Base-by-base conservation (phyloP, 1,139 yeast genomes). In the Schwanniomyces etchellsii region DNA sequence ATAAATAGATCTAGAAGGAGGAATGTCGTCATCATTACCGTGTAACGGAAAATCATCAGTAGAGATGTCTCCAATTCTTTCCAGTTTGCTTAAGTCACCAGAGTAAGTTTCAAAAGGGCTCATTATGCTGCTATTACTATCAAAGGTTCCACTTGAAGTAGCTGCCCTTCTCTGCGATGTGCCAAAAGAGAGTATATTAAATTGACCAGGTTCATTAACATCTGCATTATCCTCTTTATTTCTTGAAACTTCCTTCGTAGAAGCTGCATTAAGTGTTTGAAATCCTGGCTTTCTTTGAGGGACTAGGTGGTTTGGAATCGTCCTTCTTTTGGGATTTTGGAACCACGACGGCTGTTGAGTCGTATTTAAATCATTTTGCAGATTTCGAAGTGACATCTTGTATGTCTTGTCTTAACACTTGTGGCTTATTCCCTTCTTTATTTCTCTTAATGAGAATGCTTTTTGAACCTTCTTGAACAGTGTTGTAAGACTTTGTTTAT, bases 1-100 rank as follows among this genome's bases (percentile, higher is more conserved):
- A 40, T 70, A 71, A 15, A 79, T 60, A 1, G 85, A 77, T 35
- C 72, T 58, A 4, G 66, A 52, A 0, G 86, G 88, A n/a, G 85
- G 85, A 28, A 62, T 47, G 38, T 75, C 77, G 21, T 60, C 67
- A 27, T 49, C 55, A 27, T 44, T 50, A 31, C 45, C 46, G 25
- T 48, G 39, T 20, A 54, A 48, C 16, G 52, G 47, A 26, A 59
- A 65, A 29, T 59, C 66, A 16, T 43, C 48, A 16, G 48, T 40
- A 16, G 43, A 39, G 9, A 59, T 48, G 16, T 56, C 62, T 29
- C 54, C 52, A 14, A 50, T 40, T 3, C 60, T 65, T 32, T 59
- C 61, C 33, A 45, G 56, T 27, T 45, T 47, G 27, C 57, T 43
- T 16, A 50, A 30, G 28, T 58, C 64, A 5, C 52, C 48, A 5